phyloP scores from a whole-genome alignment of 2,329 filamentous ascomycete species.

The Colletotrichum liriopes region DNA sequence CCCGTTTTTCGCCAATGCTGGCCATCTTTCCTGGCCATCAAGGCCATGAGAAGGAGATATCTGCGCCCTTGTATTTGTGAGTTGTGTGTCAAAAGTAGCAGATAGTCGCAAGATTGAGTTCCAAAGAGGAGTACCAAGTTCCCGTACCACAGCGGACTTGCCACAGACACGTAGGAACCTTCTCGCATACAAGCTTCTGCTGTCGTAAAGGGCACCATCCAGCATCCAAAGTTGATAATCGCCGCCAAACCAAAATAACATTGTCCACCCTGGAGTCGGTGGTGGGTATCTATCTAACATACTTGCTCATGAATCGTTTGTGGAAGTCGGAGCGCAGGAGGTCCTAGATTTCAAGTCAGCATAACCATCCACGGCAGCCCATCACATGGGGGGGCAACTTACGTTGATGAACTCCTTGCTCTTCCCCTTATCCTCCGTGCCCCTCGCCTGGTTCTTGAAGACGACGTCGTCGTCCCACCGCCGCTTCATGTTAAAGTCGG shows the following conservation, averaged over 20 bases:
- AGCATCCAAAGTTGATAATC: not conserved
- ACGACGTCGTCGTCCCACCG: slow-evolving; percentile 99
- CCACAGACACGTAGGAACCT: not conserved
- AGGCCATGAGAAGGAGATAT: not conserved
- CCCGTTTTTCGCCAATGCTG: not conserved
- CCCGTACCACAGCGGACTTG: not conserved
- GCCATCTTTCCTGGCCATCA: too few species aligned
- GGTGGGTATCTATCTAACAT: slow-evolving; percentile 64
- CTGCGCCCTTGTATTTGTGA: not conserved
- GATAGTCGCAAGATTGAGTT: not conserved
- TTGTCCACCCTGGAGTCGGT: slow-evolving; percentile 15
- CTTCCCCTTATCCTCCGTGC: slow-evolving; percentile 91
- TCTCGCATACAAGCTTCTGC: not conserved
- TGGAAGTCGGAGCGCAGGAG: slow-evolving; percentile 96
- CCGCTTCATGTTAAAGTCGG: slow-evolving; percentile 91
- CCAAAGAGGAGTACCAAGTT: too few species aligned
- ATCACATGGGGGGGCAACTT: slow-evolving; percentile 53
- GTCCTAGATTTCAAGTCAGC: slow-evolving; percentile 69
- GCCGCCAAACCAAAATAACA: not conserved
- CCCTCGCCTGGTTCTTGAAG: slow-evolving; percentile 98
- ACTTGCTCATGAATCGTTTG: slow-evolving; percentile 92
- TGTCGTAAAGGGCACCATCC: not conserved
- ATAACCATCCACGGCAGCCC: slow-evolving; percentile 19
- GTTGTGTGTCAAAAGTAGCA: not conserved
- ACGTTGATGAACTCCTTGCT: slow-evolving; percentile 98